Conservation (phyloP, 768 basidiomycete genomes). For the Kwoniella bestiolae region DNA sequence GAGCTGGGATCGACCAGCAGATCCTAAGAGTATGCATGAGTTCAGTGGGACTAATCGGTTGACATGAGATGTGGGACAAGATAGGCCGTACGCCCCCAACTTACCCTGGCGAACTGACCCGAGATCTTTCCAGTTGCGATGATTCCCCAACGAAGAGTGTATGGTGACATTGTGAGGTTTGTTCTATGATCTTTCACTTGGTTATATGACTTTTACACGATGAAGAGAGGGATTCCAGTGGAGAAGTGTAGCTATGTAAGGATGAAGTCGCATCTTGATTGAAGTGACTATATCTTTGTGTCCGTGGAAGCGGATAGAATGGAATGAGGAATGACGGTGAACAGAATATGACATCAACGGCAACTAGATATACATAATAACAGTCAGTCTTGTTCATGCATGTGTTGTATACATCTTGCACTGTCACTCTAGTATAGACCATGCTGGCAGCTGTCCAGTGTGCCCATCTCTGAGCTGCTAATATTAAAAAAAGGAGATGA, state of each 20-base stretch:
- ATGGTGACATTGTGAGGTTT: slow-evolving; percentile 14
- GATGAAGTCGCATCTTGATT: too few relatives aligned
- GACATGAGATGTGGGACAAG: neutral
- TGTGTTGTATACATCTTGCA: too few relatives aligned
- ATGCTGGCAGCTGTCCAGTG: too few relatives aligned
- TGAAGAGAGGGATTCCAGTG: neutral
- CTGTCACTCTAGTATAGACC: too few relatives aligned
- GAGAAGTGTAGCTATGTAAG: too few relatives aligned
- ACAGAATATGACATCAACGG: too few relatives aligned
- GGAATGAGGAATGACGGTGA: too few relatives aligned
- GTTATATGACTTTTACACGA: neutral
- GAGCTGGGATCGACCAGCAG: slow-evolving; percentile 74
- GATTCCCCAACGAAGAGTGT: slow-evolving; percentile 75
- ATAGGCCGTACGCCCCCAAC: slow-evolving; percentile 11
- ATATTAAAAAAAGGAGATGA: too few relatives aligned
- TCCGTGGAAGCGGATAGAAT: neutral
- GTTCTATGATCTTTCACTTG: neutral
- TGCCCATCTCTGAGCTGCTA: too few relatives aligned
- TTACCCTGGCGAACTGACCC: slow-evolving; percentile 68
- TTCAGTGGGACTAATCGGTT: neutral
- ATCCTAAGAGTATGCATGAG: slow-evolving; percentile 64
- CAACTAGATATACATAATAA: neutral
- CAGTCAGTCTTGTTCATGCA: too few relatives aligned
- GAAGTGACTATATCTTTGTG: neutral
- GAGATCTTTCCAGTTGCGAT: slow-evolving; percentile 82